Conservation (phyloP, 169 alveolate species). For the Plasmodium vinckei region DNA sequence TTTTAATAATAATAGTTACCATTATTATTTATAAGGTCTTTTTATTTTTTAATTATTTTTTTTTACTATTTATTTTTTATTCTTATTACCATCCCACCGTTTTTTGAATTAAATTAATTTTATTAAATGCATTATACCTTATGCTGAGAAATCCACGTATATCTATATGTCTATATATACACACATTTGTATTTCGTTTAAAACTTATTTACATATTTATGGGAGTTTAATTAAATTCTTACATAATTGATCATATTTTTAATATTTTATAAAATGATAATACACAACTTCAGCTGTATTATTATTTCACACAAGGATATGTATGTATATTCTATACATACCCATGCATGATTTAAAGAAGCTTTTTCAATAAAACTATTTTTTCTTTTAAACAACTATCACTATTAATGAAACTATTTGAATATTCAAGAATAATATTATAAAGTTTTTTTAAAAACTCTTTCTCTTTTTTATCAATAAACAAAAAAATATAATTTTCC, state of each 20-base stretch:
- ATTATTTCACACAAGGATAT: slow-evolving; percentile 1
- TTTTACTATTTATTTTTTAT: no score
- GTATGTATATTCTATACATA: background rate
- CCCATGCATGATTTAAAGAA: slow-evolving; percentile 6
- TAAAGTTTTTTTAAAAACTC: slow-evolving; percentile 21
- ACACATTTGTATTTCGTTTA: background rate
- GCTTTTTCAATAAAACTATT: slow-evolving; percentile 35
- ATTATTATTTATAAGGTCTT: no score
- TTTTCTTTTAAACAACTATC: slow-evolving; percentile 64
- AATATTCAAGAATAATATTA: slow-evolving; percentile 26
- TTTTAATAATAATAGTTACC: no score
- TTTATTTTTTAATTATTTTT: no score
- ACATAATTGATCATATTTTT: no score
- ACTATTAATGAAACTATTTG: slow-evolving; percentile 42
- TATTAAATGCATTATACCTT: no score
- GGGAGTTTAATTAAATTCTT: no score
- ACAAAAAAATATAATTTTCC: slow-evolving; percentile 50
- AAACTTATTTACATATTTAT: no score
- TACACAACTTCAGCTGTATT: background rate
- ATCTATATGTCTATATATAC: background rate
- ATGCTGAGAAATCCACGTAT: background rate
- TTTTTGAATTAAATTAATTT: no score
- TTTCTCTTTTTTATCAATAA: slow-evolving; percentile 68
- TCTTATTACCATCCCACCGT: no score
- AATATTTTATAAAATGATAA: no score